Percentiles rank a stretch among this genome's conserved stretches.
phyloP scores from a whole-genome alignment of 2,329 filamentous ascomycete genomes.

The Ascomycota sp. region DNA sequence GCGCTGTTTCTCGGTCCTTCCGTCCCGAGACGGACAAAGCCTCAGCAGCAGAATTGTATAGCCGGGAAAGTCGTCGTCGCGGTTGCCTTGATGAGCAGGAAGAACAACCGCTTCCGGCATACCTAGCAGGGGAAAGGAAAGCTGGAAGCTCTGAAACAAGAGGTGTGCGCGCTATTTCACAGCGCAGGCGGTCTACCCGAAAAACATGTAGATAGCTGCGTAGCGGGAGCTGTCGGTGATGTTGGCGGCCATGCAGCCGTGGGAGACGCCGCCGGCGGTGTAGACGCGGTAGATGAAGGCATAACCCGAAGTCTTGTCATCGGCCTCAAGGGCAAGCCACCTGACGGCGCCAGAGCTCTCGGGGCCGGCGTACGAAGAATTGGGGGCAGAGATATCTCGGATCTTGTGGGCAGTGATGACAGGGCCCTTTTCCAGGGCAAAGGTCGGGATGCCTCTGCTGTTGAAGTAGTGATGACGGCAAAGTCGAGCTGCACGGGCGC shows the following conservation, averaged over 20 bases:
- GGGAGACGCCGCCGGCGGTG: conserved; percentile 28
- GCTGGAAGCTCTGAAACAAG: conserved; percentile 1
- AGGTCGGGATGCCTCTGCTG: conserved; percentile 30
- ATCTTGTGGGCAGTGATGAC: conserved; percentile 27
- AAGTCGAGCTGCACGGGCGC: too few relatives aligned
- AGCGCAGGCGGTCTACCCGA: conserved; percentile 14
- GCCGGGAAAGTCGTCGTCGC: too few relatives aligned
- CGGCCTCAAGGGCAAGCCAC: conserved; percentile 29
- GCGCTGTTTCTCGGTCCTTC: too few relatives aligned
- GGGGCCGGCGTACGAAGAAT: conserved; percentile 21
- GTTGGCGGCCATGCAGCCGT: conserved; percentile 19
- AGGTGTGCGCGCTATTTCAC: too few relatives aligned
- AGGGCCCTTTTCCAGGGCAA: conserved; percentile 26
- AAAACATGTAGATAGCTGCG: conserved; percentile 39
- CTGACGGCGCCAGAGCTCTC: conserved; percentile 29
- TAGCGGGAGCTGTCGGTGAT: conserved; percentile 31
- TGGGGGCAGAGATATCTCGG: conserved; percentile 29
- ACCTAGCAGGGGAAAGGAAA: background rate
- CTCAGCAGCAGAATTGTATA: too few relatives aligned
- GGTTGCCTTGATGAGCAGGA: too few relatives aligned
- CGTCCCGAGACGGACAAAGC: too few relatives aligned
- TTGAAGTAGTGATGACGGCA: conserved; percentile 56
- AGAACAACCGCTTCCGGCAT: too few relatives aligned
- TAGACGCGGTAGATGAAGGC: conserved; percentile 30
- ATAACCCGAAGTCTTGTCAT: conserved; percentile 17